These are phyloP conservation scores for Phytophthora cactorum DNA, from an alignment of 352 stramenopile species.

Conservation along the genomic window DNA sequence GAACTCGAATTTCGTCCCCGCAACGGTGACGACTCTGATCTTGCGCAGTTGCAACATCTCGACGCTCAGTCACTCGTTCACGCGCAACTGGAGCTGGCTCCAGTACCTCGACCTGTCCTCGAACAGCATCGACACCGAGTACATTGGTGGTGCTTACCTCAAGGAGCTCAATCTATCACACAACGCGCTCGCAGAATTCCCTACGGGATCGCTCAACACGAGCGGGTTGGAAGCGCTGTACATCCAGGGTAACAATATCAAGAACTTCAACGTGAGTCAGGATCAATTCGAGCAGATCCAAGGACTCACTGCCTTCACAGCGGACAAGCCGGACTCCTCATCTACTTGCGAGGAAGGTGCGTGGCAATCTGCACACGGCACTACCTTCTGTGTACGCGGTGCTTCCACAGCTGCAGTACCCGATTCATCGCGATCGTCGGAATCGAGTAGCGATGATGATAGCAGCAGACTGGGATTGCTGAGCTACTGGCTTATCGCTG, in stretches of 20 bases:
- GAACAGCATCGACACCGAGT: constrained; percentile 42
- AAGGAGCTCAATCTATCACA: constrained; percentile 45
- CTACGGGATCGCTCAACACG: constrained; percentile 30
- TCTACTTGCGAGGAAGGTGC: constrained; percentile 36
- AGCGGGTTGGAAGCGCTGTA: constrained; percentile 38
- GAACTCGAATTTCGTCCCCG: constrained; percentile 40
- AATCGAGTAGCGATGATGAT: constrained; percentile 17
- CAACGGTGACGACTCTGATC: constrained; percentile 42
- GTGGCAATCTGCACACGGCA: constrained; percentile 41
- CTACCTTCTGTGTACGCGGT: constrained; percentile 46
- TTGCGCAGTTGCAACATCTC: constrained; percentile 60
- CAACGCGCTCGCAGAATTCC: constrained; percentile 38
- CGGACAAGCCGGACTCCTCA: constrained; percentile 25
- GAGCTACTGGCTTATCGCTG: constrained; percentile 42
- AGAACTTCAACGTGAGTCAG: constrained; percentile 46
- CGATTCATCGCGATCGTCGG: constrained; percentile 27
- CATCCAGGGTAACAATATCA: constrained; percentile 43
- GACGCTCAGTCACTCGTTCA: constrained; percentile 38
- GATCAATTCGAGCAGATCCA: constrained; percentile 37
- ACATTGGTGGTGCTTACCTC: constrained; percentile 28
- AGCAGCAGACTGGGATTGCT: constrained; percentile 22
- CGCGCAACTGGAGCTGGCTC: constrained; percentile 31
- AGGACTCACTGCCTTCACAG: constrained; percentile 35
- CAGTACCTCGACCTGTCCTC: constrained; percentile 45
- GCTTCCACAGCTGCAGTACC: constrained; percentile 30